Evolutionary conservation across 257 asterid genomes (phyloP).

Genomic region (Solanum paucissectum): DNA sequence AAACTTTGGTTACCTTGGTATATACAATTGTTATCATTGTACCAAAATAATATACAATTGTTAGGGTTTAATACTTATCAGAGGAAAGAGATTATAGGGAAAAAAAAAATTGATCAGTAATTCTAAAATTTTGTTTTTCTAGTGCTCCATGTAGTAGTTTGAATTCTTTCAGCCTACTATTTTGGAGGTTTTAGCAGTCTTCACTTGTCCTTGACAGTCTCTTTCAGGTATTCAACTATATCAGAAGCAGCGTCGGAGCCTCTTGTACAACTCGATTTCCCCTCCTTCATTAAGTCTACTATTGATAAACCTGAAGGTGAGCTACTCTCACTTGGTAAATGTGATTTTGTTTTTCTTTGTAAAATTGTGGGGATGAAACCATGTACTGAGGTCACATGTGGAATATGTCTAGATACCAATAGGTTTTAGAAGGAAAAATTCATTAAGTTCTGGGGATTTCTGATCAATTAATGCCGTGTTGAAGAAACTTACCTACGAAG

Average conservation of each 20-base stretch:
- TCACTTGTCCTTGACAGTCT: slow-evolving; percentile 48
- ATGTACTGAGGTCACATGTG: background rate
- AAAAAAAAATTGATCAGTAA: background rate
- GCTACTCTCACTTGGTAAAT: background rate
- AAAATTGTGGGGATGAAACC: background rate
- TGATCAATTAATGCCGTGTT: background rate
- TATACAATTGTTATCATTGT: background rate
- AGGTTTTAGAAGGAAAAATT: background rate
- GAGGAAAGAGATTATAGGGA: background rate
- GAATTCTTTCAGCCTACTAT: background rate
- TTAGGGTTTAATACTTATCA: background rate
- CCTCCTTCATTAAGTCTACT: slow-evolving; percentile 43
- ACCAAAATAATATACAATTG: background rate
- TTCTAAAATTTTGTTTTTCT: background rate
- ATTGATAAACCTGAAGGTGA: slow-evolving; percentile 57
- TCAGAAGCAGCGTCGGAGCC: slow-evolving; percentile 16
- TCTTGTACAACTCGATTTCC: slow-evolving; percentile 20
- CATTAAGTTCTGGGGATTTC: background rate
- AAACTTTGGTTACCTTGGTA: background rate
- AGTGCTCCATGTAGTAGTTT: background rate
- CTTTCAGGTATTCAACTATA: slow-evolving; percentile 67
- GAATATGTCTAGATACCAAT: background rate
- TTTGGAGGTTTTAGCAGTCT: slow-evolving; percentile 18
- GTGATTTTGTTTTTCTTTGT: background rate
- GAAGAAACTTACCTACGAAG: background rate